phyloP scores from a whole-genome alignment of 306 rosid genomes.

The Corylus americana region DNA sequence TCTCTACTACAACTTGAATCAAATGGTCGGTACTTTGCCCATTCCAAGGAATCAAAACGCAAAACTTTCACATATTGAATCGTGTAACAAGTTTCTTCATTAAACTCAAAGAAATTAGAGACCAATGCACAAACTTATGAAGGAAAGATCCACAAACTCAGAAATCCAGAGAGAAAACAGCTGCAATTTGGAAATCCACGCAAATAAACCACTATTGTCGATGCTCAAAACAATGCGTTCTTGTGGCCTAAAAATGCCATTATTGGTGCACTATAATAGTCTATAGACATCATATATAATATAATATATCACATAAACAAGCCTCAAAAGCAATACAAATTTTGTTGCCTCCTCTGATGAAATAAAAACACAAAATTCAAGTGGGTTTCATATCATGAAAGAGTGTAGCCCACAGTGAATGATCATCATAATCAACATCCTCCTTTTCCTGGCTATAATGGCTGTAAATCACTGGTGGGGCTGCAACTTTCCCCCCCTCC shows the following conservation, averaged over 20 bases:
- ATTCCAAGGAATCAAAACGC: too few species aligned
- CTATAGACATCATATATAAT: background rate
- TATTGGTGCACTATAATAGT: background rate
- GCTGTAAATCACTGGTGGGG: slow-evolving; percentile 51
- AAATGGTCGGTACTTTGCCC: too few species aligned
- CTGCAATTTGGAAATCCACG: background rate
- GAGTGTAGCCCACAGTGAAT: slow-evolving; percentile 68
- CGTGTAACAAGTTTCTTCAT: background rate
- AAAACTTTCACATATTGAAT: too few species aligned
- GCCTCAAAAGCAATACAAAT: slow-evolving; percentile 15
- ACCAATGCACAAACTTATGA: too few species aligned
- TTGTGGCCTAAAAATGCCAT: background rate
- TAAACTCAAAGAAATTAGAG: background rate
- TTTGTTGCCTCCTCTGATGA: background rate
- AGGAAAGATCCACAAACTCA: background rate
- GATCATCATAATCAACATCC: slow-evolving; percentile 55
- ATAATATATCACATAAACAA: background rate
- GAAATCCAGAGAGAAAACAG: background rate
- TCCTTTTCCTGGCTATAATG: slow-evolving; percentile 43
- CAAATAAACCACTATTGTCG: background rate
- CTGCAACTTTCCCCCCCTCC: slow-evolving; percentile 32
- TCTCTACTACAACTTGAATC: too few species aligned
- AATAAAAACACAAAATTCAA: slow-evolving; percentile 22
- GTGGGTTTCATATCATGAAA: slow-evolving; percentile 91
- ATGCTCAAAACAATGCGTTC: background rate